Percentiles rank a stretch among this genome's conserved stretches.
Evolutionary conservation across 148 eudicot genomes (phyloP).

Genomic region (Fagopyrum homotropicum): DNA sequence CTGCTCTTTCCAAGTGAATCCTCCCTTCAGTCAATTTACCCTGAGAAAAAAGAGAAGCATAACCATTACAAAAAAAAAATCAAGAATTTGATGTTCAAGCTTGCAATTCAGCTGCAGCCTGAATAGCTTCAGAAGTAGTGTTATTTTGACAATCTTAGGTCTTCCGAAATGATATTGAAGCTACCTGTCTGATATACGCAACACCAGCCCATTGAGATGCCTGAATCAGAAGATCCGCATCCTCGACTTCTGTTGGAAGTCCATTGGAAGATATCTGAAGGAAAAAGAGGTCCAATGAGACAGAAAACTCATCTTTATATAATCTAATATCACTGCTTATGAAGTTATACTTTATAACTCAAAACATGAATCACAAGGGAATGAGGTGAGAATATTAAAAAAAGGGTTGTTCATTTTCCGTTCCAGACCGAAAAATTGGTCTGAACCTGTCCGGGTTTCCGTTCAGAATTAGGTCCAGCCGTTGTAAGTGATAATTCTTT

Average conservation of each 20-base stretch:
- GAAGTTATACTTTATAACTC: too few relatives aligned
- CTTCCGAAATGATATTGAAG: background rate
- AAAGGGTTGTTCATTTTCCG: too few relatives aligned
- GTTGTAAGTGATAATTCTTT: too few relatives aligned
- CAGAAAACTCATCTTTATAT: background rate
- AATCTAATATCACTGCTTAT: too few relatives aligned
- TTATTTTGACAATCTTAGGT: background rate
- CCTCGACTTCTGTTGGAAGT: conserved; percentile 45
- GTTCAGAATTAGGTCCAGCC: too few relatives aligned
- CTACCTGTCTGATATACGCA: conserved; percentile 54
- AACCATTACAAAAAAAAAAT: background rate
- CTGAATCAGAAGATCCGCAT: conserved; percentile 55
- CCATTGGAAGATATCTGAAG: conserved; percentile 40
- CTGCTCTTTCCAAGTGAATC: conserved; percentile 67
- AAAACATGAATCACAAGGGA: too few relatives aligned
- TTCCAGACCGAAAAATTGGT: too few relatives aligned
- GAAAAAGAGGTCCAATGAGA: background rate
- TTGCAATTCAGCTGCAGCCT: background rate
- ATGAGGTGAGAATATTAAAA: too few relatives aligned
- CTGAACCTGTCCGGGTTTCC: too few relatives aligned
- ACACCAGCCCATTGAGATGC: conserved; percentile 65
- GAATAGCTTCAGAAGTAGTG: background rate
- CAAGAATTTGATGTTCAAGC: background rate
- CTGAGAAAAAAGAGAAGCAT: conserved; percentile 22
- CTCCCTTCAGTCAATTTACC: conserved; percentile 54